These are phyloP conservation scores for Abelmoschus esculentus DNA, from an alignment of 345 rosid species.

Conservation along the genomic window DNA sequence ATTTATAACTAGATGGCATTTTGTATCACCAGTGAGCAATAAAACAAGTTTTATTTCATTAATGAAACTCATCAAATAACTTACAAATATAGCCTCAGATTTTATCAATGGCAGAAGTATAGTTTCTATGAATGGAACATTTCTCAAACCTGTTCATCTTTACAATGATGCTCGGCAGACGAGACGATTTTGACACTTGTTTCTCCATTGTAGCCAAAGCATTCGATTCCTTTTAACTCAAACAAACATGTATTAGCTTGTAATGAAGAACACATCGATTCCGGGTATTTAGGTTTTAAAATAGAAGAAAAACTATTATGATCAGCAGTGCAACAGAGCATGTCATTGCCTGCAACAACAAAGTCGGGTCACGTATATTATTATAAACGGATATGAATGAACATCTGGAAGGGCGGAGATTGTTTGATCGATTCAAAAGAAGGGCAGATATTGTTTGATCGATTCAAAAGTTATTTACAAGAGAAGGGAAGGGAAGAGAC, in stretches of 20 bases:
- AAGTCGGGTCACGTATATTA: neutral
- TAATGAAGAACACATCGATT: neutral
- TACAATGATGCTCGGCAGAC: neutral
- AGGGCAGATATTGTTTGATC: neutral
- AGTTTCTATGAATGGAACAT: neutral
- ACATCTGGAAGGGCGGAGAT: too few relatives aligned
- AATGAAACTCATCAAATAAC: slow-evolving; percentile 6
- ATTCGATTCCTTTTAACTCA: neutral
- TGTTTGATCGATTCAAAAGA: neutral
- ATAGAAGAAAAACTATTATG: slow-evolving; percentile 31
- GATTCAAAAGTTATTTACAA: neutral
- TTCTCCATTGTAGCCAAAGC: neutral
- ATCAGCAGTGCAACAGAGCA: slow-evolving; percentile 55
- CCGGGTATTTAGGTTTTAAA: slow-evolving; percentile 15
- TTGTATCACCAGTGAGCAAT: neutral
- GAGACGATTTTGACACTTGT: neutral
- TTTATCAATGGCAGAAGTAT: neutral
- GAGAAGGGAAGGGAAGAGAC: neutral
- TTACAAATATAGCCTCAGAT: slow-evolving; percentile 3
- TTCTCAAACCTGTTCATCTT: neutral
- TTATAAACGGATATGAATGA: neutral
- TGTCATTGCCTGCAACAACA: slow-evolving; percentile 58
- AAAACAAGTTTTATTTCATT: neutral
- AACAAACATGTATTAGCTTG: neutral
- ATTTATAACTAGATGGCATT: too few relatives aligned